Evolutionary conservation across 1,284 basidiomycete species (phyloP), one percentile per base, ranked within the genome.

Genomic region (Ustilago vetiveriae): DNA sequence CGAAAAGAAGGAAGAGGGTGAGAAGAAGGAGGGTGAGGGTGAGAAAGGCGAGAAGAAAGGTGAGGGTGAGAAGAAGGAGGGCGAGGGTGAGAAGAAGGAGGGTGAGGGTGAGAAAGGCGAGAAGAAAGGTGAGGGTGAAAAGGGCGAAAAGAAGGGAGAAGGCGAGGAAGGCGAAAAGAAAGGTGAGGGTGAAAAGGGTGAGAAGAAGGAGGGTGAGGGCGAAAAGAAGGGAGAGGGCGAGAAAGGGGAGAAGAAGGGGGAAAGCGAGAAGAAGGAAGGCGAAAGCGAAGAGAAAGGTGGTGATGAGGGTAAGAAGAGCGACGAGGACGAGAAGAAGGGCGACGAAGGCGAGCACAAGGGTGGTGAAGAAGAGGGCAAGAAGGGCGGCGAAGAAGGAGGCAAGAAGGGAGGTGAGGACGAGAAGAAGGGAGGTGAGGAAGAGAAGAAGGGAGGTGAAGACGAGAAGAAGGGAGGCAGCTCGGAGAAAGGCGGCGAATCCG

Each of bases 61-160:
- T n/a, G n/a, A n/a, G n/a, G n/a, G n/a, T n/a, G n/a, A n/a, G n/a
- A n/a, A n/a, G n/a, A n/a, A n/a, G n/a, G n/a, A n/a, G n/a, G 42
- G 32, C 16, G 49, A 39, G 43, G 16, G n/a, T 6, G 32, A 35
- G 7, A 35, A 35, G 32, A 47, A n/a, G n/a, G n/a, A 51, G 16
- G 38, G 36, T 7, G 36, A 32, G 7, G 49, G 26, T 17, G 46
- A 37, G 9, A 24, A 32, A 23, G 42, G 23, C 32, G 22, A 24
- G 30, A 11, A 22, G 30, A 11, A 23, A 41, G 21, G 26, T 17
- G 30, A 36, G 11, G 33, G n/a, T 4, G 48, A 24, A n/a, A 14
- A 41, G 19, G 16, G 30, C 17, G 33, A 23, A n/a, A n/a, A n/a
- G n/a, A n/a, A n/a, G n/a, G n/a, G n/a, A 24, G 47, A 38, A 8